Conservation (phyloP, 2,329 filamentous ascomycete genomes). For the Beauveria bassiana region DNA sequence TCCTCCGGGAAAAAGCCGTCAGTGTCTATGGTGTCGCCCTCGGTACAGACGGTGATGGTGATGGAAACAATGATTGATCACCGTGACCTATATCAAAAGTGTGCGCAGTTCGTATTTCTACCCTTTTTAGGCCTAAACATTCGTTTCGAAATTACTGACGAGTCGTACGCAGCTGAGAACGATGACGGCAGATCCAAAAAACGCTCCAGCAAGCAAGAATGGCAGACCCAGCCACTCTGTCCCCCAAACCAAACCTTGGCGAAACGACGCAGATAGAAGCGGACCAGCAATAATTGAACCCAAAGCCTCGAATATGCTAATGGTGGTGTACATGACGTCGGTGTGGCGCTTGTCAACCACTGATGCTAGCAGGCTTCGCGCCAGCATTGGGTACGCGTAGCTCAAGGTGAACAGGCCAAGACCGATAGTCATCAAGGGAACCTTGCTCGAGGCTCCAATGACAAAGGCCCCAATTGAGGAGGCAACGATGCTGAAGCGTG, state of each 20-base stretch:
- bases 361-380: constrained; percentile 15
- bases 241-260: constrained; percentile 12
- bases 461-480: not conserved
- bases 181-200: not conserved
- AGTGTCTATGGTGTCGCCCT: not conserved
- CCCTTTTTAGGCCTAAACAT: not conserved
- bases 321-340: constrained; percentile 14
- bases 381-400: constrained; percentile 2
- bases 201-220: constrained; percentile 8
- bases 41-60: not conserved
- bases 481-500: not conserved
- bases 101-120: no score
- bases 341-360: constrained; percentile 13
- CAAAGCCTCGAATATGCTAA: constrained; percentile 15
- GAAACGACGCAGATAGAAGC: constrained; percentile 14
- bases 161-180: constrained; percentile 15
- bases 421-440: constrained; percentile 9
- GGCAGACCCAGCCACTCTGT: constrained; percentile 14
- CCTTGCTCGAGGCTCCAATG: not conserved
- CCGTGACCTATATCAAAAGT: not conserved
- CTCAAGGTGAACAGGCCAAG: not conserved
- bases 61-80: not conserved
- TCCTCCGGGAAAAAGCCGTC: constrained; percentile 30
- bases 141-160: not conserved
- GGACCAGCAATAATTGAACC: constrained; percentile 15